phyloP scores from a whole-genome alignment of 768 basidiomycete genomes.

The Lentinula sp. region DNA sequence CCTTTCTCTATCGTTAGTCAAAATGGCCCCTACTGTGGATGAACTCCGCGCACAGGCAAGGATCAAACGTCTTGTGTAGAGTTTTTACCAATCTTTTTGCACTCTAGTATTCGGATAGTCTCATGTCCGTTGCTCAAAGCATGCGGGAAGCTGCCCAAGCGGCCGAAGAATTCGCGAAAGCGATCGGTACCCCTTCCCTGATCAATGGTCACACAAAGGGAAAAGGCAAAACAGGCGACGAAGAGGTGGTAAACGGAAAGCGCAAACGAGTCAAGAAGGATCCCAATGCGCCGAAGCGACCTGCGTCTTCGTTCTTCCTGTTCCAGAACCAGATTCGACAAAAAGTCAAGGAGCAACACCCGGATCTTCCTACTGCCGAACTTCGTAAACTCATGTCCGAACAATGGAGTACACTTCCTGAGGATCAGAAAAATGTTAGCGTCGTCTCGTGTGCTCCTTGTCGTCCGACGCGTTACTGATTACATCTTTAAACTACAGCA shows the following conservation, averaged over 20 bases:
- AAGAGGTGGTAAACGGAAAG: background rate
- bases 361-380: slow-evolving; percentile 46
- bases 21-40: slow-evolving; percentile 22
- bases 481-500: slow-evolving; percentile 15
- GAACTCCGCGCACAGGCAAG: slow-evolving; percentile 28
- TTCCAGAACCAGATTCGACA: slow-evolving; percentile 67
- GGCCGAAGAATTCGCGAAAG: slow-evolving; percentile 53
- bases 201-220: slow-evolving; percentile 19
- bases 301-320: slow-evolving; percentile 64
- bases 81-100: background rate
- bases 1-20: slow-evolving; percentile 15
- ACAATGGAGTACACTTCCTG: slow-evolving; percentile 45
- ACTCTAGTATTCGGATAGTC: slow-evolving; percentile 47
- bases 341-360: slow-evolving; percentile 41
- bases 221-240: slow-evolving; percentile 53
- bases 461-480: background rate
- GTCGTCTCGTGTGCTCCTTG: background rate
- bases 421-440: slow-evolving; percentile 51
- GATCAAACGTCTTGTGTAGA: slow-evolving; percentile 1
- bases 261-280: slow-evolving; percentile 38
- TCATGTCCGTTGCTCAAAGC: slow-evolving; percentile 51
- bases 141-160: slow-evolving; percentile 59
- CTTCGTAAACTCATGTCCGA: slow-evolving; percentile 47
- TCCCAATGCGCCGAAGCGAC: slow-evolving; percentile 73
- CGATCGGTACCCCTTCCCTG: slow-evolving; percentile 26